phyloP scores from a whole-genome alignment of 345 rosid species.

The Citrus medica region DNA sequence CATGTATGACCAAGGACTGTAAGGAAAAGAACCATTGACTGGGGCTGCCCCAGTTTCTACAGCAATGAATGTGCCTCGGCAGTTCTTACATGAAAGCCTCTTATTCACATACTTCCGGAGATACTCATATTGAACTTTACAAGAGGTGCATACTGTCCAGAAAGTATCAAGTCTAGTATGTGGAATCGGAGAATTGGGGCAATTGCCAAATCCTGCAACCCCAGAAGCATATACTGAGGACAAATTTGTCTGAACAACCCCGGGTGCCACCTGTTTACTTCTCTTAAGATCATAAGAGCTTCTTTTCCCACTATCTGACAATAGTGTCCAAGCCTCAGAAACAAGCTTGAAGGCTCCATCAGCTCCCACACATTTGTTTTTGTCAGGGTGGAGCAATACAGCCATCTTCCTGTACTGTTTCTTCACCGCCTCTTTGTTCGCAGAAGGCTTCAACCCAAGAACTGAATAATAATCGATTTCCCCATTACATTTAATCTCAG shows the following conservation, averaged over 20 bases:
- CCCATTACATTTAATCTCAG: constrained; percentile 62
- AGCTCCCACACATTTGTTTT: constrained; percentile 91
- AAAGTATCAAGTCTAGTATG: constrained; percentile 78
- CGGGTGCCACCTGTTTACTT: constrained; percentile 31
- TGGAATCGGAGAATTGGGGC: constrained; percentile 45
- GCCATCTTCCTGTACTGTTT: constrained; percentile 92
- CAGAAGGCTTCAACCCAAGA: constrained; percentile 90
- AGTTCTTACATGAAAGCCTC: constrained; percentile 97
- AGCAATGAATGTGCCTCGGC: constrained; percentile 88
- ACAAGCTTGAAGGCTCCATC: constrained; percentile 96
- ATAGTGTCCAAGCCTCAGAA: constrained; percentile 86
- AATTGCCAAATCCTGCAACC: constrained; percentile 38
- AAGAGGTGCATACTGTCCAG: constrained; percentile 98
- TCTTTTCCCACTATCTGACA: constrained; percentile 69
- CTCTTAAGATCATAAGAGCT: constrained; percentile 57
- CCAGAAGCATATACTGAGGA: constrained; percentile 50
- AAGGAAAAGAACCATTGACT: constrained; percentile 71
- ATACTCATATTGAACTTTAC: constrained; percentile 98
- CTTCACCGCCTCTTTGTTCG: constrained; percentile 80
- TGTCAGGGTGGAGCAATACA: constrained; percentile 90
- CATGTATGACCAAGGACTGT: constrained; percentile 47
- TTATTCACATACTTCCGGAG: constrained; percentile 93
- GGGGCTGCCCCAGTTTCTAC: constrained; percentile 88
- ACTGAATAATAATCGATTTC: constrained; percentile 74
- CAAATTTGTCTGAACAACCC: constrained; percentile 36